Evolutionary conservation across 495 filamentous ascomycete species (phyloP).

Genomic region (Penicillium alfredii): DNA sequence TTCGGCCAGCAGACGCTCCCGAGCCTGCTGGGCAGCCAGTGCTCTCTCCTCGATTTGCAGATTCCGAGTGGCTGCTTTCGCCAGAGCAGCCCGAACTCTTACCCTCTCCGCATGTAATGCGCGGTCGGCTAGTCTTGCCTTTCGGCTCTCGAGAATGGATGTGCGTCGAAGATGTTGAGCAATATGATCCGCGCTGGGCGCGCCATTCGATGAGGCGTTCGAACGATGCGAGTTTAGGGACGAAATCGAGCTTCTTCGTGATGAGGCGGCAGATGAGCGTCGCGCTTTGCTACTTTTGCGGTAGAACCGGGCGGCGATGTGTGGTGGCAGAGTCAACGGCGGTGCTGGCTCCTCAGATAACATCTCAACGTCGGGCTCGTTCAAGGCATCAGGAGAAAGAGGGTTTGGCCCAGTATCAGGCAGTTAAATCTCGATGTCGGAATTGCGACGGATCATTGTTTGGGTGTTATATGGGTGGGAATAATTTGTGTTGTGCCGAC

Average conservation of each 20-base stretch:
- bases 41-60: conserved; percentile 69
- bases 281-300: conserved; percentile 62
- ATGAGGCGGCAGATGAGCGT: conserved; percentile 79
- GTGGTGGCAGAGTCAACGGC: conserved; percentile 62
- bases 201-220: conserved; percentile 54
- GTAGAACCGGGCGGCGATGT: conserved; percentile 83
- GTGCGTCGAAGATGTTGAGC: conserved; percentile 87
- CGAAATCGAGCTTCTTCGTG: conserved; percentile 82
- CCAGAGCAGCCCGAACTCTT: conserved; percentile 79
- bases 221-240: conserved; percentile 74
- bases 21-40: conserved; percentile 81
- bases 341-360: conserved; percentile 37
- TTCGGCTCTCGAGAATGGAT: conserved; percentile 87
- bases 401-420: conserved; percentile 34
- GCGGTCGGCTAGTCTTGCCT: conserved; percentile 85
- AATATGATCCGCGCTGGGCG: conserved; percentile 71
- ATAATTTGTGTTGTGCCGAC: conserved; percentile 4
- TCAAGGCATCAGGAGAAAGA: conserved; percentile 23
- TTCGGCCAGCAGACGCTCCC: conserved; percentile 86
- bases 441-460: conserved; percentile 44
- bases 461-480: conserved; percentile 10
- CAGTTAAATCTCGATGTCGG: conserved; percentile 42
- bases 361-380: conserved; percentile 40
- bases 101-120: conserved; percentile 96
- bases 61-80: conserved; percentile 68